Evolutionary conservation across 176 grass and related monocot species (phyloP).

Genomic region (Triticum turgidum): DNA sequence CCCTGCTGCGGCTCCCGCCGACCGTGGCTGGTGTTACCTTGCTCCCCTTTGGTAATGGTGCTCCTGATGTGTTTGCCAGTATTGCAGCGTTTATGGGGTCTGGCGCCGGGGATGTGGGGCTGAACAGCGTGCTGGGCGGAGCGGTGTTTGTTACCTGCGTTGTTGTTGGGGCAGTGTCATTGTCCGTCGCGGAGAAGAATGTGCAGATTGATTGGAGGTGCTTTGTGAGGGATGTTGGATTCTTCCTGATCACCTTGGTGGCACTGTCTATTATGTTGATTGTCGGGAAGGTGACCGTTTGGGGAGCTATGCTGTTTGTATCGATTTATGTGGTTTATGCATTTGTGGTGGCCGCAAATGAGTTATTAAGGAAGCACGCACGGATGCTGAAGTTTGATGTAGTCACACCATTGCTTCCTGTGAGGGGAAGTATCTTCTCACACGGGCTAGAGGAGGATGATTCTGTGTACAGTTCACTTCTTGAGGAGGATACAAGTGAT

Average conservation of each 20-base stretch:
- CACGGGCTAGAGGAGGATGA: conserved; percentile 65
- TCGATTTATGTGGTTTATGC: conserved; percentile 85
- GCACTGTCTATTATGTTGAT: conserved; percentile 64
- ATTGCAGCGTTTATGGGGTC: conserved; percentile 88
- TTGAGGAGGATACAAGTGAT: conserved; percentile 59
- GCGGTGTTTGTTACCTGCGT: conserved; percentile 96
- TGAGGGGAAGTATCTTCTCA: conserved; percentile 81
- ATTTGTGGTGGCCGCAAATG: conserved; percentile 86
- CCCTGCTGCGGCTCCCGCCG: conserved; percentile 67
- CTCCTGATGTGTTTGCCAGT: conserved; percentile 93
- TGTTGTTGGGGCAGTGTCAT: conserved; percentile 75
- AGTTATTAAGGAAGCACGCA: conserved; percentile 88
- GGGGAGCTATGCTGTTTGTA: conserved; percentile 84
- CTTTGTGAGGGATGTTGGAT: conserved; percentile 85
- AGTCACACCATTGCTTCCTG: conserved; percentile 80
- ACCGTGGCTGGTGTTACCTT: conserved; percentile 87
- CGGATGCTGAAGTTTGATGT: conserved; percentile 77
- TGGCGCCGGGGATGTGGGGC: conserved; percentile 75
- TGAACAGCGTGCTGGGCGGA: conserved; percentile 92
- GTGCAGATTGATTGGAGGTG: conserved; percentile 90
- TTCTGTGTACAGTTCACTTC: conserved; percentile 80
- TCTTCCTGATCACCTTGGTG: conserved; percentile 73
- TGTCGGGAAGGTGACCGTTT: conserved; percentile 86
- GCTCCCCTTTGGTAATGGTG: conserved; percentile 93
- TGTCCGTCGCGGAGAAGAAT: conserved; percentile 84